Evolutionary conservation across 73 alveolate species (phyloP).

Genomic region (Tetrahymena elliotti): DNA sequence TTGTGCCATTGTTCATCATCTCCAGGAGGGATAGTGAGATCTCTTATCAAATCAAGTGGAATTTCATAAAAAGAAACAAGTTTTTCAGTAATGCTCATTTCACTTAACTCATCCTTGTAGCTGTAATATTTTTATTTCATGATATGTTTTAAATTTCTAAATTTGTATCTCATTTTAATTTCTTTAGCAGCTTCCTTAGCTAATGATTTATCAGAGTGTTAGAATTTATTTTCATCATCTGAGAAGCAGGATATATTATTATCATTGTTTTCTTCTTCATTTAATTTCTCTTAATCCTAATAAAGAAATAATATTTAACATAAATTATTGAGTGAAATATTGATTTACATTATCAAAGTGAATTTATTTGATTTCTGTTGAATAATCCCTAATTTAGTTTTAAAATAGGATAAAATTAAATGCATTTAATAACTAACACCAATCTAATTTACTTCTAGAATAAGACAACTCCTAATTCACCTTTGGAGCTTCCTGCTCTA

Average conservation of each 20-base stretch:
- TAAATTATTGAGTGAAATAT: too few relatives aligned
- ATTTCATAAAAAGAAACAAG: conserved; percentile 32
- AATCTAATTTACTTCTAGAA: background rate
- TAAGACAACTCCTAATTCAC: background rate
- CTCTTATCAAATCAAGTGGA: conserved; percentile 63
- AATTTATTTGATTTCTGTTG: background rate
- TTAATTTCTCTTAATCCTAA: background rate
- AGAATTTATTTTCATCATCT: background rate
- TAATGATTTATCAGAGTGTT: background rate
- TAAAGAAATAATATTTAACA: background rate
- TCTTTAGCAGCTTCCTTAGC: background rate
- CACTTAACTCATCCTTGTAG: conserved; percentile 31
- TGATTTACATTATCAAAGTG: background rate
- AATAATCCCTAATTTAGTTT: background rate
- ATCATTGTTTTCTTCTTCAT: background rate
- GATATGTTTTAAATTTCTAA: background rate
- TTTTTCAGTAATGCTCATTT: conserved; percentile 29
- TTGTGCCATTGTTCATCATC: conserved; percentile 55
- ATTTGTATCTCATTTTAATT: background rate
- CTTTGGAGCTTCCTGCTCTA: background rate
- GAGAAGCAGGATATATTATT: background rate
- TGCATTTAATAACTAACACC: background rate
- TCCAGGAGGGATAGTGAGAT: conserved; percentile 55
- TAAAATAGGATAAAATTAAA: background rate
- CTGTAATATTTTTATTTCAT: background rate